These are phyloP conservation scores for Mycena leptocephala DNA, from an alignment of 768 basidiomycete genomes.

Conservation along the genomic window DNA sequence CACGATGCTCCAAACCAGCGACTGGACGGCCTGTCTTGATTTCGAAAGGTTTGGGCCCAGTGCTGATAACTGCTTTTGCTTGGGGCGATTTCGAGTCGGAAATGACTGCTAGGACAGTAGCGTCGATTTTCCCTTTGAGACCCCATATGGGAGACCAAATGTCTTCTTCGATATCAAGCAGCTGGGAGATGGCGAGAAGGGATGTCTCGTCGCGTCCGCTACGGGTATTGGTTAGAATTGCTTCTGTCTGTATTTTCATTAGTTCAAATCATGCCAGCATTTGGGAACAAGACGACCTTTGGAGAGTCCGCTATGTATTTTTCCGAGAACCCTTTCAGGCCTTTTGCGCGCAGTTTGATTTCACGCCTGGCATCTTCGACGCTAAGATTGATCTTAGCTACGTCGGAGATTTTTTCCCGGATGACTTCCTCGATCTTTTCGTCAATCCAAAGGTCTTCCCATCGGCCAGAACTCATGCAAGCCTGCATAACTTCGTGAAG, in stretches of 20 bases:
- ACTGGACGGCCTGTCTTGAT: conserved; percentile 93
- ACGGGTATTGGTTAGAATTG: conserved; percentile 79
- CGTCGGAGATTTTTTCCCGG: conserved; percentile 67
- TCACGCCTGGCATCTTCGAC: conserved; percentile 80
- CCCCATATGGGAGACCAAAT: conserved; percentile 98
- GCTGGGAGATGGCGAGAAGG: conserved; percentile 78
- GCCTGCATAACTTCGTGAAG: conserved; percentile 93
- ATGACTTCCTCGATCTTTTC: conserved; percentile 72
- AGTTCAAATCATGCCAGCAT: background rate
- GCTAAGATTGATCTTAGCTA: conserved; percentile 72
- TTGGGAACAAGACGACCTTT: conserved; percentile 63
- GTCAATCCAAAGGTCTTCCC: conserved; percentile 78
- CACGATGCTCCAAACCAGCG: conserved; percentile 91
- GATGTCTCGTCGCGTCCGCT: conserved; percentile 64
- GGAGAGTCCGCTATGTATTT: conserved; percentile 78
- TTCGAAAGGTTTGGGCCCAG: conserved; percentile 85
- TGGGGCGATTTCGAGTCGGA: conserved; percentile 57
- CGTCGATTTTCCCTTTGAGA: conserved; percentile 96
- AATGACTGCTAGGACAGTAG: conserved; percentile 82
- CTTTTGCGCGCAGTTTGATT: conserved; percentile 73
- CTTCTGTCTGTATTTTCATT: conserved; percentile 64
- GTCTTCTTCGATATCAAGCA: conserved; percentile 96
- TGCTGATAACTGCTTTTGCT: conserved; percentile 43
- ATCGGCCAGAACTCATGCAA: conserved; percentile 74
- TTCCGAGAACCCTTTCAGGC: conserved; percentile 75